Percentiles rank a stretch among this genome's conserved stretches.
These are phyloP conservation scores for Pythium brassicae DNA, from an alignment of 352 stramenopile genomes.

Conservation along the genomic window DNA sequence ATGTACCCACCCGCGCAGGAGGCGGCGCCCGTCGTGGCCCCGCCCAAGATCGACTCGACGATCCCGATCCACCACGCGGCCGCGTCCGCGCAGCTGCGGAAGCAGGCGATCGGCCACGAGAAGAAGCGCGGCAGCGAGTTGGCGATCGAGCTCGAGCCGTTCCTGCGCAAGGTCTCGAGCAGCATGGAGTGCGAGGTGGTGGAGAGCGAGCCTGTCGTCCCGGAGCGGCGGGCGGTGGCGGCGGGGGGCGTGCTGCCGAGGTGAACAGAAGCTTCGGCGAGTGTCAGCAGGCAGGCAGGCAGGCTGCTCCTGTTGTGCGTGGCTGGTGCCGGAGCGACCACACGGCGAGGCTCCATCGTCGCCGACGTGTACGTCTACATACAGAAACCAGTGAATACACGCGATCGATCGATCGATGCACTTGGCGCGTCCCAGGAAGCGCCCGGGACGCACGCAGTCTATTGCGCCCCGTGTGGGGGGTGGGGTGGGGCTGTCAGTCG, in stretches of 20 bases:
- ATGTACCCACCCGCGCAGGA: conserved; percentile 45
- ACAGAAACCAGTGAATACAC: conserved; percentile 7
- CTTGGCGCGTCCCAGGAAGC: no score
- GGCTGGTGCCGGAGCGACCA: no score
- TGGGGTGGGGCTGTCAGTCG: no score
- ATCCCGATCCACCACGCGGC: conserved; percentile 8
- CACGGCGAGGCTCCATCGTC: no score
- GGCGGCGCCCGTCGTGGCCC: conserved; percentile 15
- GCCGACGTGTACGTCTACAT: not conserved
- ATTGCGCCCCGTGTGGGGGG: no score
- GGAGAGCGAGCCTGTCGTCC: not conserved
- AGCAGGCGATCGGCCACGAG: conserved; percentile 15
- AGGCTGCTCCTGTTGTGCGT: no score
- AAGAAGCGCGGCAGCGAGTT: conserved; percentile 35
- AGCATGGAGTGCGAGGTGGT: not conserved
- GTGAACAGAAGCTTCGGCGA: conserved; percentile 2
- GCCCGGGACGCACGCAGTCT: no score
- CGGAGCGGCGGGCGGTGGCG: not conserved
- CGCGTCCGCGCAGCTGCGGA: not conserved
- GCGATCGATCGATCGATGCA: no score
- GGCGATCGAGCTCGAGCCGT: conserved; percentile 33
- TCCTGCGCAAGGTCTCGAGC: conserved; percentile 19
- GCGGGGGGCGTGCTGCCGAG: conserved; percentile 7
- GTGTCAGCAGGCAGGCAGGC: no score
- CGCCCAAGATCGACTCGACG: conserved; percentile 13